phyloP scores from a whole-genome alignment of 768 basidiomycete genomes.

The Amanita rimosa region DNA sequence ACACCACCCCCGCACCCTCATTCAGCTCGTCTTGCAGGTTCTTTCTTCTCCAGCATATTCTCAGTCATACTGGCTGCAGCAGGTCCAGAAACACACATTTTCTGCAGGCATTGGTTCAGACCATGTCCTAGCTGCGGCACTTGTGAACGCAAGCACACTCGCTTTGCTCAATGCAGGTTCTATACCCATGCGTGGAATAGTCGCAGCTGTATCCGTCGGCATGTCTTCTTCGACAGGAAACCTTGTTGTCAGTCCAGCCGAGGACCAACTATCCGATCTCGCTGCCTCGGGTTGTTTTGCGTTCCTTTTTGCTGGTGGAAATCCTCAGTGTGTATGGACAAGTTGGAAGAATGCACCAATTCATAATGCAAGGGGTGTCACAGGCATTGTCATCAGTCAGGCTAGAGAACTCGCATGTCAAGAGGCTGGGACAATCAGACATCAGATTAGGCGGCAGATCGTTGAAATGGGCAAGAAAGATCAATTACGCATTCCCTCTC shows the following conservation, averaged over 20 bases:
- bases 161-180: slow-evolving; percentile 62
- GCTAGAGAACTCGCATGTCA: slow-evolving; percentile 37
- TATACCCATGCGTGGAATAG: slow-evolving; percentile 64
- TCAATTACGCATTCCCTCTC: slow-evolving; percentile 6
- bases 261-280: slow-evolving; percentile 25
- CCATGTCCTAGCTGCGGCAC: slow-evolving; percentile 36
- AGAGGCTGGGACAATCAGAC: slow-evolving; percentile 38
- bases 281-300: slow-evolving; percentile 56
- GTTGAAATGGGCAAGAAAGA: slow-evolving; percentile 13
- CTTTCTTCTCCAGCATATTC: slow-evolving; percentile 18
- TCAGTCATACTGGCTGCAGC: slow-evolving; percentile 6
- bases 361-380: slow-evolving; percentile 17
- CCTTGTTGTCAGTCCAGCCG: slow-evolving; percentile 43
- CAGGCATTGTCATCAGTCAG: slow-evolving; percentile 26
- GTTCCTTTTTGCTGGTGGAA: slow-evolving; percentile 37
- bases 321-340: slow-evolving; percentile 41
- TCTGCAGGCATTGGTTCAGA: slow-evolving; percentile 15
- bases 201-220: slow-evolving; percentile 56
- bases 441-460: slow-evolving; percentile 28
- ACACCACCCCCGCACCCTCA: slow-evolving; percentile 58
- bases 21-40: slow-evolving; percentile 71
- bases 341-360: slow-evolving; percentile 26
- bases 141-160: slow-evolving; percentile 61
- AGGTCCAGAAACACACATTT: slow-evolving; percentile 10
- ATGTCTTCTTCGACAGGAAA: slow-evolving; percentile 16